Percentiles rank a stretch among this genome's conserved stretches.
phyloP scores from a whole-genome alignment of 2,329 filamentous ascomycete species.

The Epichloe baconii region DNA sequence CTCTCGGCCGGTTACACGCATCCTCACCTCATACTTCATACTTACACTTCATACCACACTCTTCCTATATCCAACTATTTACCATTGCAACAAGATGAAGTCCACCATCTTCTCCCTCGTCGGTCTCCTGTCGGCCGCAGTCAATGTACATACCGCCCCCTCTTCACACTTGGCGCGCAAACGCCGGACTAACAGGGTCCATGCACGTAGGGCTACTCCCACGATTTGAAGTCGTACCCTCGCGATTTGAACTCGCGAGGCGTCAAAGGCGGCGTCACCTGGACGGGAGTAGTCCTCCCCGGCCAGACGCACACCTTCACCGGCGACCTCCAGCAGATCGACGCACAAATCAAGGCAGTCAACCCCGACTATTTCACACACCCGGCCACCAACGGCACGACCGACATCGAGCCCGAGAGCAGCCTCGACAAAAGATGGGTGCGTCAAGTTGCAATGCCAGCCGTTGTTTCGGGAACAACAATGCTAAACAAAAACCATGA shows the following conservation, averaged over 20 bases:
- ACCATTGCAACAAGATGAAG: not conserved
- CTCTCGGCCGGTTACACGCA: too few relatives aligned
- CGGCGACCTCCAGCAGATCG: not conserved
- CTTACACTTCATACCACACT: too few relatives aligned
- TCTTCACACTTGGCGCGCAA: not conserved
- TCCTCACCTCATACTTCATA: too few relatives aligned
- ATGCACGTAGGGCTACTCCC: not conserved
- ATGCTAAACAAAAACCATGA: not conserved
- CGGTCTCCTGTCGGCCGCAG: not conserved
- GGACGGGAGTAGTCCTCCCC: slow-evolving; percentile 1
- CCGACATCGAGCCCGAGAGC: not conserved
- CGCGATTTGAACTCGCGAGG: not conserved
- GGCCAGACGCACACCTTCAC: not conserved
- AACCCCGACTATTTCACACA: not conserved
- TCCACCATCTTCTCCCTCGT: not conserved
- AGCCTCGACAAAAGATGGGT: slow-evolving; percentile 1
- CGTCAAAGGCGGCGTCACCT: not conserved
- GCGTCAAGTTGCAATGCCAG: not conserved
- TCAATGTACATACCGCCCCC: not conserved
- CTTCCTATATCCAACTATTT: too few relatives aligned
- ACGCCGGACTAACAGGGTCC: not conserved
- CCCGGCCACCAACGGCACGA: not conserved
- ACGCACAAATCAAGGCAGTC: not conserved
- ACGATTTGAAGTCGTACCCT: not conserved
- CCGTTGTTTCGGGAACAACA: too few relatives aligned